A percentile compares a stretch with the other conserved stretches of the same genome.
Conservation (phyloP, 371 early-diverging fungal genomes). For the Mucor piriformis region DNA sequence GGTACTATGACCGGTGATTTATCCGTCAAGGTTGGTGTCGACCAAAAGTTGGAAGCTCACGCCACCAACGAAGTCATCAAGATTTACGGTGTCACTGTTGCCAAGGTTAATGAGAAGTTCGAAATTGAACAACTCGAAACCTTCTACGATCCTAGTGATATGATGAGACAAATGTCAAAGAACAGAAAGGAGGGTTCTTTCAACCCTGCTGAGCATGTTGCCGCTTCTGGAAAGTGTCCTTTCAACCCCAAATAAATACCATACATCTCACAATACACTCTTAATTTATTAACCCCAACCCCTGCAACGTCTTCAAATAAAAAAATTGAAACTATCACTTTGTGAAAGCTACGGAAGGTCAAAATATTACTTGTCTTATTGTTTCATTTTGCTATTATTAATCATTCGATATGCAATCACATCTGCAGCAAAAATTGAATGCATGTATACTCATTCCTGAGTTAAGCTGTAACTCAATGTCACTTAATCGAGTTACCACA, state of each 20-base stretch:
- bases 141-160: constrained; percentile 51
- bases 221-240: constrained; percentile 43
- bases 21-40: constrained; percentile 41
- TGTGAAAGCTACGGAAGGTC: too few species aligned
- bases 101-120: constrained; percentile 51
- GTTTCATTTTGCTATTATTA: too few species aligned
- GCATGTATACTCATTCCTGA: too few species aligned
- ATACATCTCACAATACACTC: neutral
- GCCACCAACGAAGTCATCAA: constrained; percentile 49
- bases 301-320: neutral
- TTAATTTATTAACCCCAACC: neutral
- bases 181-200: constrained; percentile 28
- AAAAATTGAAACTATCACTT: neutral
- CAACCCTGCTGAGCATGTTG: constrained; percentile 16
- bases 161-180: constrained; percentile 54
- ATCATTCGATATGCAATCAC: too few species aligned
- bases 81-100: constrained; percentile 50
- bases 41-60: constrained; percentile 43
- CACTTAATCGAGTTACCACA: too few species aligned
- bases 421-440: too few species aligned
- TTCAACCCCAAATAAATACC: constrained; percentile 35
- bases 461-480: too few species aligned
- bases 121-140: constrained; percentile 52
- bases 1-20: constrained; percentile 49
- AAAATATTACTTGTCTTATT: too few species aligned